Percentiles rank a stretch among this genome's conserved stretches.
Conservation (phyloP, 495 filamentous ascomycete species). For the Hypomontagnella submonticulosa region DNA sequence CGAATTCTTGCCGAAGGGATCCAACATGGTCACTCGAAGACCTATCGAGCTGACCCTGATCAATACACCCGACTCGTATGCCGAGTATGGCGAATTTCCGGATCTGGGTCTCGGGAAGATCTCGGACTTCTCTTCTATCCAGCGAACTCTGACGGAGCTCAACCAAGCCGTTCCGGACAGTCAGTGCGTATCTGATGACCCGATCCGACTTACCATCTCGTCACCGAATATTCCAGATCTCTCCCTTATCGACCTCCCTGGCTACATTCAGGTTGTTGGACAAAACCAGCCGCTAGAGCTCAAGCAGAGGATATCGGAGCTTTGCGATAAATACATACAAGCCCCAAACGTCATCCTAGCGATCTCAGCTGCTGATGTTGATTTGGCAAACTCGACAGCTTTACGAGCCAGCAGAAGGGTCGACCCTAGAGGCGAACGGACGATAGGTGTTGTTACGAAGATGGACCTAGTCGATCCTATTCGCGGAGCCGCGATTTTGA, state of each 20-base stretch:
- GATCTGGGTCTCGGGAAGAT: slow-evolving; percentile 90
- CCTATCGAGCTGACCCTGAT: slow-evolving; percentile 97
- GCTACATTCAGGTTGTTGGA: slow-evolving; percentile 95
- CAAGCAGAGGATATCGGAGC: slow-evolving; percentile 93
- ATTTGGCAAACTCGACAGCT: slow-evolving; percentile 95
- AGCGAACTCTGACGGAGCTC: slow-evolving; percentile 92
- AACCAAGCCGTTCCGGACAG: slow-evolving; percentile 91
- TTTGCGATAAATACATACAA: slow-evolving; percentile 99
- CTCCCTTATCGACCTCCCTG: slow-evolving; percentile 94
- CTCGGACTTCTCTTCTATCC: slow-evolving; percentile 91
- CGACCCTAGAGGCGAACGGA: slow-evolving; percentile 93
- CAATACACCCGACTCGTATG: slow-evolving; percentile 90
- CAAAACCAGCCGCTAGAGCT: slow-evolving; percentile 90
- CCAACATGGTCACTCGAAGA: slow-evolving; percentile 96
- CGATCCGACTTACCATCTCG: slow-evolving; percentile 94
- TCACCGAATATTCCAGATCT: slow-evolving; percentile 96
- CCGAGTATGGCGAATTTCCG: slow-evolving; percentile 96
- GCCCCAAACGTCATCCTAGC: slow-evolving; percentile 95
- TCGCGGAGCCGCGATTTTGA: slow-evolving; percentile 79
- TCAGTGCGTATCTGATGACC: slow-evolving; percentile 95
- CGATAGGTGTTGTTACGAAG: slow-evolving; percentile 98
- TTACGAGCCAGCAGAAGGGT: slow-evolving; percentile 89
- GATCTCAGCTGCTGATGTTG: slow-evolving; percentile 97
- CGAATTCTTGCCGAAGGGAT: slow-evolving; percentile 96
- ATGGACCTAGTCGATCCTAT: slow-evolving; percentile 95